phyloP scores from a whole-genome alignment of 352 stramenopile genomes.

The Phytophthora agathidicida region DNA sequence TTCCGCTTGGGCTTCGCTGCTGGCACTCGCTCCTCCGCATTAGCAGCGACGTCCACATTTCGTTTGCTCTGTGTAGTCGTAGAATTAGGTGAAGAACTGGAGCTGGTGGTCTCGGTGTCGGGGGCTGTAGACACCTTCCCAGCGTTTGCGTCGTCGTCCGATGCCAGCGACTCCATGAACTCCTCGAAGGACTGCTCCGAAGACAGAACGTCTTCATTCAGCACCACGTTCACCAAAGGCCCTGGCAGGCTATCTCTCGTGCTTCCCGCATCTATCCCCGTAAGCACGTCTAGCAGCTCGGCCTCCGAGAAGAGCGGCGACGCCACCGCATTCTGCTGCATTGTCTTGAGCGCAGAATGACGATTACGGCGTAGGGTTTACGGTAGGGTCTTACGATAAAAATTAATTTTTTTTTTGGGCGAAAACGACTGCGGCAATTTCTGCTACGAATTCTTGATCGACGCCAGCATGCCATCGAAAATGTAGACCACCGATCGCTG shows the following conservation, averaged over 20 bases:
- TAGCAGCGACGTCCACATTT: not conserved
- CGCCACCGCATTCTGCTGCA: not conserved
- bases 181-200: conserved; percentile 31
- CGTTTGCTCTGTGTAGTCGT: not conserved
- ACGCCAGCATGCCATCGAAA: conserved; percentile 32
- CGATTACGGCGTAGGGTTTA: not conserved
- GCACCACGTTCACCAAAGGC: conserved; percentile 18
- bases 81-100: not conserved
- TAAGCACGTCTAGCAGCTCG: conserved; percentile 56
- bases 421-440: not conserved
- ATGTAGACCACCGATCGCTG: conserved; percentile 40
- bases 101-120: conserved; percentile 5
- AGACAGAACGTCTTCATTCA: conserved; percentile 22
- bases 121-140: not conserved
- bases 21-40: not conserved
- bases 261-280: conserved; percentile 28
- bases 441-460: conserved; percentile 1
- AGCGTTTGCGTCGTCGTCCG: conserved; percentile 15
- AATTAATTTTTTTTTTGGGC: too few relatives aligned
- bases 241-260: not conserved
- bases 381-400: too few relatives aligned
- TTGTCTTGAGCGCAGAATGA: too few relatives aligned
- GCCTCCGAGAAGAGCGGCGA: conserved; percentile 45
- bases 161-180: conserved; percentile 35
- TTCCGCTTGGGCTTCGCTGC: conserved; percentile 47